phyloP scores from a whole-genome alignment of 2,329 filamentous ascomycete genomes.

The Onygena corvina region DNA sequence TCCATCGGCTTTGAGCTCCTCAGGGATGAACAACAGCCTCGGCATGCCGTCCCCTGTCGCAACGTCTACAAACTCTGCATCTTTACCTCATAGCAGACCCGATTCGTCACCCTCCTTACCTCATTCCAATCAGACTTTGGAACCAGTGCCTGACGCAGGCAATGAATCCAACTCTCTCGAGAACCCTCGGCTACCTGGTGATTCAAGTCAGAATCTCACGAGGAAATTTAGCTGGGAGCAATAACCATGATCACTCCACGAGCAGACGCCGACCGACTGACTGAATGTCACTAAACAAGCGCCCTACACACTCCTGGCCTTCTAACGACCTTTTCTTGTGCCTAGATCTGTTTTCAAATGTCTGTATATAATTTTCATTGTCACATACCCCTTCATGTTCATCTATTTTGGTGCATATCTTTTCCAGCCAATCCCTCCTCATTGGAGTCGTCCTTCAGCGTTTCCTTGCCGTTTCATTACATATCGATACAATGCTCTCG shows the following conservation, averaged over 20 bases:
- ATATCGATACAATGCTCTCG: too few relatives aligned
- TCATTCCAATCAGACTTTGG: not conserved
- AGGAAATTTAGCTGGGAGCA: conserved; percentile 15
- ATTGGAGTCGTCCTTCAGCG: not conserved
- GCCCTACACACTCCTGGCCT: too few relatives aligned
- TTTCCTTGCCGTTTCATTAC: not conserved
- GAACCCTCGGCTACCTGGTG: not conserved
- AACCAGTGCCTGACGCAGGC: not conserved
- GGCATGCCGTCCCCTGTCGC: conserved; percentile 11
- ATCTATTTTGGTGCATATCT: not conserved
- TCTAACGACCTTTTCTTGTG: not conserved
- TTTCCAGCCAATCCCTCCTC: too few relatives aligned
- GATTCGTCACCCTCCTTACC: not conserved
- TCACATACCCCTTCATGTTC: not conserved
- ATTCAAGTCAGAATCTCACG: not conserved
- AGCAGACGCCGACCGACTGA: too few relatives aligned
- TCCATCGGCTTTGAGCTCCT: conserved; percentile 1
- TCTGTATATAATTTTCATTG: not conserved
- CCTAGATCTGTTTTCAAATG: not conserved
- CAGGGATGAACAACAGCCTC: conserved; percentile 5
- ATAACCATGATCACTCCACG: not conserved
- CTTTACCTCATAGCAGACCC: conserved; percentile 2
- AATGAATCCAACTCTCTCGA: too few relatives aligned
- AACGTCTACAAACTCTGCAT: conserved; percentile 7
- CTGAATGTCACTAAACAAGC: too few relatives aligned